Conservation (phyloP, 495 filamentous ascomycete genomes). For the Aspergillus nanangensis region DNA sequence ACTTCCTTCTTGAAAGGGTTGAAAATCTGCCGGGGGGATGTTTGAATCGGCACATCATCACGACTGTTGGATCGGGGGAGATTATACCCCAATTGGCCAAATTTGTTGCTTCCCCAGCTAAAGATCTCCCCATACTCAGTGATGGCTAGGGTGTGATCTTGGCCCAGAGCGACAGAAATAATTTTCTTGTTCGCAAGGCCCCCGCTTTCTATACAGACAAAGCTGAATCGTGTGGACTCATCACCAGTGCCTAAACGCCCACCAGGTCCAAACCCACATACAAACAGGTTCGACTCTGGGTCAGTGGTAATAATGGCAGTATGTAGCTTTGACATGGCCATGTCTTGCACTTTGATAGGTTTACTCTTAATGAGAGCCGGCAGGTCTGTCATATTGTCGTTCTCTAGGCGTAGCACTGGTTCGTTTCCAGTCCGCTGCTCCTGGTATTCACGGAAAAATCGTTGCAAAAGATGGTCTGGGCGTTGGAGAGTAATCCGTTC, state of each 20-base stretch:
- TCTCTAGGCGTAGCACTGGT: constrained; percentile 12
- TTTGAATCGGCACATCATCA: constrained; percentile 75
- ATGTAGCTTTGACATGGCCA: constrained; percentile 85
- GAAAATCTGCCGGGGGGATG: constrained; percentile 81
- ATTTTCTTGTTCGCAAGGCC: constrained; percentile 68
- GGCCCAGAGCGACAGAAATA: constrained; percentile 70
- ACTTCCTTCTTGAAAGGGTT: constrained; percentile 82
- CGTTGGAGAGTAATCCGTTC: constrained; percentile 75
- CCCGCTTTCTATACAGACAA: constrained; percentile 71
- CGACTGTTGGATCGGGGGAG: constrained; percentile 48
- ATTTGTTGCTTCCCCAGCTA: constrained; percentile 89
- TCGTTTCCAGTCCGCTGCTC: constrained; percentile 27
- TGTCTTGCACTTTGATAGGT: constrained; percentile 67
- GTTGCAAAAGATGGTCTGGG: constrained; percentile 70
- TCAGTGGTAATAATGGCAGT: constrained; percentile 89
- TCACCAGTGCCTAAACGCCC: constrained; percentile 88
- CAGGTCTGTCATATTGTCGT: constrained; percentile 38
- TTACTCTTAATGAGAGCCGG: constrained; percentile 65
- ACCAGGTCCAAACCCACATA: constrained; percentile 88
- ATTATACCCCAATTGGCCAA: constrained; percentile 80
- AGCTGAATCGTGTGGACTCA: constrained; percentile 80
- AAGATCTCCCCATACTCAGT: constrained; percentile 77
- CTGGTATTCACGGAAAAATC: constrained; percentile 61
- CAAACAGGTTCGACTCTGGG: constrained; percentile 83
- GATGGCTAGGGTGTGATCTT: constrained; percentile 85